These are phyloP conservation scores for Aureobasidium sp. DNA, from an alignment of 2,329 filamentous ascomycete genomes.

Conservation along the genomic window DNA sequence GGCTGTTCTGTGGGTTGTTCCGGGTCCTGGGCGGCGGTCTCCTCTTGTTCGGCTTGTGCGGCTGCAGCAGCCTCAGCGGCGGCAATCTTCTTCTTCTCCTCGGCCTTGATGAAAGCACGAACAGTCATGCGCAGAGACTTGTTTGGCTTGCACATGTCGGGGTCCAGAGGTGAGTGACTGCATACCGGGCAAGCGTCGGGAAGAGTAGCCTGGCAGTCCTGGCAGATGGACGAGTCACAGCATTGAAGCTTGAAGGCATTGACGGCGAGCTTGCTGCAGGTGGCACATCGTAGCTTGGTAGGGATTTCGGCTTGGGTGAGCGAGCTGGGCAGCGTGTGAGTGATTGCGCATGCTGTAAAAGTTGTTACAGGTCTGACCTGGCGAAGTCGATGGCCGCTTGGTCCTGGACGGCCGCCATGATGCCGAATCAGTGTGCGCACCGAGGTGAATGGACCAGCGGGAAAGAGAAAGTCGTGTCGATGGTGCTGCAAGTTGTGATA, in stretches of 20 bases:
- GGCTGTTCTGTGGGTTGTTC: background rate
- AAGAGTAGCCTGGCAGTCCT: conserved; percentile 70
- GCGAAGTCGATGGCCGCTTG: conserved; percentile 22
- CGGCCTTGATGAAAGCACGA: conserved; percentile 80
- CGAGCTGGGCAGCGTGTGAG: conserved; percentile 45
- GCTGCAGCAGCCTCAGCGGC: conserved; percentile 18
- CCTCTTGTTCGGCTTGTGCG: conserved; percentile 2
- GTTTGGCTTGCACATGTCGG: conserved; percentile 78
- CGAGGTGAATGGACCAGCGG: background rate
- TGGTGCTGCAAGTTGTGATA: background rate
- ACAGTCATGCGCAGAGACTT: conserved; percentile 89
- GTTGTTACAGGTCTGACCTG: conserved; percentile 17
- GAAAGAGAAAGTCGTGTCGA: background rate
- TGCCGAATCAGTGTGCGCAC: conserved; percentile 1
- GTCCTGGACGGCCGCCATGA: conserved; percentile 16
- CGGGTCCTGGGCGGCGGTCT: conserved; percentile 19
- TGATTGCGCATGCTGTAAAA: background rate
- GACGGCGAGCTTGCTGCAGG: conserved; percentile 82
- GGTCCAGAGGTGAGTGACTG: conserved; percentile 80
- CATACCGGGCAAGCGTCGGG: conserved; percentile 75
- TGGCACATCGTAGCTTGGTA: conserved; percentile 91
- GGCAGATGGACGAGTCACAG: conserved; percentile 92
- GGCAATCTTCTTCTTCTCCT: conserved; percentile 64
- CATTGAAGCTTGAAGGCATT: conserved; percentile 89
- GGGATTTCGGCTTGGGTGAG: conserved; percentile 78